Conservation (phyloP, 1,284 basidiomycete genomes). For the Trichosporon sp. region DNA sequence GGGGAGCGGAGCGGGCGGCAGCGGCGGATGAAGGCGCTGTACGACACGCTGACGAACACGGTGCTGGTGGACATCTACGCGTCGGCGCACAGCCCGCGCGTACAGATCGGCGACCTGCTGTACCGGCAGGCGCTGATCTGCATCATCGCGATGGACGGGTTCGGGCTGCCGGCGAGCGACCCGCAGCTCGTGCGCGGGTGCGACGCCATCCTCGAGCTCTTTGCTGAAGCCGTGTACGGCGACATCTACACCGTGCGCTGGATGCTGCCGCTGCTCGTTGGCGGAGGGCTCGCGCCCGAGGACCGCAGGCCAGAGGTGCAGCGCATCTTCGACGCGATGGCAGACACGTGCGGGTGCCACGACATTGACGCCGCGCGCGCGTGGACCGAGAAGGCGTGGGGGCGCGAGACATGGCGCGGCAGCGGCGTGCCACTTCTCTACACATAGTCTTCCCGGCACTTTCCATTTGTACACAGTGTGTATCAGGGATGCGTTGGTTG, state of each 20-base stretch:
- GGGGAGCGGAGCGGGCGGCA: not conserved
- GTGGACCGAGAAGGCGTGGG: conserved; percentile 12
- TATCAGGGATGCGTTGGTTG: not conserved
- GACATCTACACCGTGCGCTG: conserved; percentile 18
- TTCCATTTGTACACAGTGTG: not conserved
- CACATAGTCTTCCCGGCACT: not conserved
- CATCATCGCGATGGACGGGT: conserved; percentile 12
- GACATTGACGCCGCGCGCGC: conserved; percentile 11
- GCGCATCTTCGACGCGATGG: conserved; percentile 16
- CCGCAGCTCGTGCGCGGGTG: conserved; percentile 1
- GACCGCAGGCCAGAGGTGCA: conserved; percentile 3
- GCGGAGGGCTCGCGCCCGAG: conserved; percentile 1
- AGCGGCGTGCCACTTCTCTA: not conserved
- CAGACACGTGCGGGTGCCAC: conserved; percentile 13
- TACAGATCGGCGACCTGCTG: conserved; percentile 15
- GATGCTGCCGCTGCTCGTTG: conserved; percentile 14
- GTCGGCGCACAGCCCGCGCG: conserved; percentile 12
- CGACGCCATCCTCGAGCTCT: conserved; percentile 17
- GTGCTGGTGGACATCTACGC: conserved; percentile 14
- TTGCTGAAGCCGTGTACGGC: conserved; percentile 12
- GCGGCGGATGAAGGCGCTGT: conserved; percentile 1
- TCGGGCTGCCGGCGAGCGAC: conserved; percentile 3
- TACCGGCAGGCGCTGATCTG: conserved; percentile 11
- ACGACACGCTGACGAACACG: conserved; percentile 6
- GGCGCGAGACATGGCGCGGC: not conserved